Percentiles rank a stretch among this genome's conserved stretches.
phyloP scores from a whole-genome alignment of 768 basidiomycete genomes.

The Suillus occidentalis region DNA sequence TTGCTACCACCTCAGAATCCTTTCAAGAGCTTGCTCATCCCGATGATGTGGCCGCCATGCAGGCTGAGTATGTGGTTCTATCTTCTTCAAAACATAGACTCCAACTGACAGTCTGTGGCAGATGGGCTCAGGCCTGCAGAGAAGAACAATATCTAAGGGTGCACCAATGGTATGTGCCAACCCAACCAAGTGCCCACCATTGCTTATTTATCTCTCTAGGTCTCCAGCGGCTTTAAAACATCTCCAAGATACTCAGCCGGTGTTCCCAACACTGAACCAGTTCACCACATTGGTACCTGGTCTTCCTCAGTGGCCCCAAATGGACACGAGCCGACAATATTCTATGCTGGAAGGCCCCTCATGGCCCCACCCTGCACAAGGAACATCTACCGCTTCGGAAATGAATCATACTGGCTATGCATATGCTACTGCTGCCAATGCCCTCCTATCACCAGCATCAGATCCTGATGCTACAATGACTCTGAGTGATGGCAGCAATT shows the following conservation, averaged over 20 bases:
- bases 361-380: too few relatives aligned
- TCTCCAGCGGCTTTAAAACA: neutral
- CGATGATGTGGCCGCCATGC: too few relatives aligned
- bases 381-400: too few relatives aligned
- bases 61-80: too few relatives aligned
- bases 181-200: neutral
- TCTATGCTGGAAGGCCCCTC: neutral
- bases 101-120: too few relatives aligned
- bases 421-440: neutral
- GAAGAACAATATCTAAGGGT: neutral
- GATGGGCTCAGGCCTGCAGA: neutral
- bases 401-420: neutral
- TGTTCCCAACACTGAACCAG: neutral
- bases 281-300: neutral
- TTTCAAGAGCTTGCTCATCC: too few relatives aligned
- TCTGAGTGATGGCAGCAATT: too few relatives aligned
- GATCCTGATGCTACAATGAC: too few relatives aligned
- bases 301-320: neutral
- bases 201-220: neutral
- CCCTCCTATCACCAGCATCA: too few relatives aligned
- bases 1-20: too few relatives aligned
- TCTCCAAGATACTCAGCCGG: neutral
- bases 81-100: too few relatives aligned
- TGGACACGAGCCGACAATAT: neutral
- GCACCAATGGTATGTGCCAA: neutral